Evolutionary conservation across 441 rosid genomes (phyloP), one percentile per base, ranked within the genome.

Genomic region (Gossypium laxum): DNA sequence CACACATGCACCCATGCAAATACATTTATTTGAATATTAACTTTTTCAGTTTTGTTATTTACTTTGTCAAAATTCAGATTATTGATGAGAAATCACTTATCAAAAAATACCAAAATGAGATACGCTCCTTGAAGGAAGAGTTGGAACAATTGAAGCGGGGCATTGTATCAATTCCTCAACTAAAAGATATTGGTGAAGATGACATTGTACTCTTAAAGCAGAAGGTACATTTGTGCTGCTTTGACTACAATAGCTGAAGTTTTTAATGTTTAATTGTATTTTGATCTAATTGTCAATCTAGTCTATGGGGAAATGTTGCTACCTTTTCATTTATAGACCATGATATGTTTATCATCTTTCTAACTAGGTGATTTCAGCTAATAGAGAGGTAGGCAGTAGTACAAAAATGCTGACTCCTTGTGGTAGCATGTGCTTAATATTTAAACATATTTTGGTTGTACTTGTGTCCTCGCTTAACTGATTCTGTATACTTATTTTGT

Each of bases 201-300:
- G 84, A 92, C 80, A 84, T 91, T 70, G 84, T 91, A 75, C 83
- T 85, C 74, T 85, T 91, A 76, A 92, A 91, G 77, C 98, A 89
- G 82, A 91, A 91, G 94, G 99, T 95, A 85, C 30, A 63, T 52
- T 45, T 26, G 5, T 67, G 5, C 17, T 67, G 14, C 8, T 1
- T 17, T 51, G 26, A 67, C 24, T 66, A 51, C 71, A 51, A 32
- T 28, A 8, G 28, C 26, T 67, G 57, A 30, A 10, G 21, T n/a
- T 58, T 47, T 55, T 19, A 54, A 69, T 69, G 63, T 54, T 69
- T 54, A 32, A 1, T 52, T 69, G 24, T 69, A 1, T 22, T 55
- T 69, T 54, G 5, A 17, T 50, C 28, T 51, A 28, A 67, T 51
- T 67, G 70, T 48, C 17, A 67, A 51, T 51, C 71, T 67, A 28